These are phyloP conservation scores for Hypericum androsaemum DNA, from an alignment of 345 rosid species.

Conservation along the genomic window DNA sequence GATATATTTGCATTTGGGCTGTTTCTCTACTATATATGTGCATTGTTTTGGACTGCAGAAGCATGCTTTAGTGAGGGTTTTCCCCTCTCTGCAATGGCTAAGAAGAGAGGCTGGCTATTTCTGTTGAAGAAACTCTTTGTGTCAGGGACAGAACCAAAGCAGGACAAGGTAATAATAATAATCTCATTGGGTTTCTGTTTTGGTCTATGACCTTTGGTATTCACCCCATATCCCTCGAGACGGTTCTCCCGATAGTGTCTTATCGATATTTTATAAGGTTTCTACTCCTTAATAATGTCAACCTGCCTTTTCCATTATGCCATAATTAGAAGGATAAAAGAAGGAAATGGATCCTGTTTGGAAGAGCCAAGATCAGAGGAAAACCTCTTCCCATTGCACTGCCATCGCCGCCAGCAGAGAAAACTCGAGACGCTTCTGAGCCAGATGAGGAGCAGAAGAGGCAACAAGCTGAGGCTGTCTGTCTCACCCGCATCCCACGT, in stretches of 20 bases:
- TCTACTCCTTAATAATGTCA: not conserved
- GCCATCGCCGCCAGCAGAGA: slow-evolving; percentile 26
- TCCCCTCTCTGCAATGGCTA: slow-evolving; percentile 32
- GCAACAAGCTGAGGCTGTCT: slow-evolving; percentile 41
- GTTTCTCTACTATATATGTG: not conserved
- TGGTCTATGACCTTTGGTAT: too few species aligned
- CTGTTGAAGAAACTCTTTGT: slow-evolving; percentile 56
- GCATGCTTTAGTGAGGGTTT: not conserved
- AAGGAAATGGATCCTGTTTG: slow-evolving; percentile 59
- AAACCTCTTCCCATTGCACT: slow-evolving; percentile 41
- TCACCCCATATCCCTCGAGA: too few species aligned
- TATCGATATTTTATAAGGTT: not conserved
- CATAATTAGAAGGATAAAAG: slow-evolving; percentile 42
- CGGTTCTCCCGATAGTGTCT: not conserved
- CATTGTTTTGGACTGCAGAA: not conserved
- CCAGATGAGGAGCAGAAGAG: slow-evolving; percentile 32
- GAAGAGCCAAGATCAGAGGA: slow-evolving; percentile 38
- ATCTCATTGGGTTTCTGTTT: not conserved
- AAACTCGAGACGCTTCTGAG: slow-evolving; percentile 3
- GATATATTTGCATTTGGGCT: too few species aligned
- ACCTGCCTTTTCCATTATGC: not conserved
- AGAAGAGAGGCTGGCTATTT: slow-evolving; percentile 68
- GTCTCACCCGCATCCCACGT: slow-evolving; percentile 26
- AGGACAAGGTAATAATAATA: slow-evolving; percentile 47
- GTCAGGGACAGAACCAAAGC: slow-evolving; percentile 34